Percentiles rank a stretch among this genome's conserved stretches.
Evolutionary conservation across 768 basidiomycete genomes (phyloP).

Genomic region (Boletus fagicola): DNA sequence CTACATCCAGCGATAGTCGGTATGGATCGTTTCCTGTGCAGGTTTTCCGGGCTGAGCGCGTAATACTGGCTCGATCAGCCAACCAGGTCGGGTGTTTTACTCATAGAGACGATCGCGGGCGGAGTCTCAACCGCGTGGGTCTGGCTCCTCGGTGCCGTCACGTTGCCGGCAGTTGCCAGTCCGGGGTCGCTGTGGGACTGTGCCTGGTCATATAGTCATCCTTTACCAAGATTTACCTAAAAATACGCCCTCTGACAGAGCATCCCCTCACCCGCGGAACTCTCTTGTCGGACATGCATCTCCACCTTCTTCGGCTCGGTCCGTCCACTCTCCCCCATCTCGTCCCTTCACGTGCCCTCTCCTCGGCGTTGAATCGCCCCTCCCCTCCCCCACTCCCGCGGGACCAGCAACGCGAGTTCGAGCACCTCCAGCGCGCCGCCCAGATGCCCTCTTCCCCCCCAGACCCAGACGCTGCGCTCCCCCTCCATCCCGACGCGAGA

Average conservation of each 20-base stretch:
- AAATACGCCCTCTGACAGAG: neutral
- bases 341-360: constrained; percentile 13
- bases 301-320: neutral
- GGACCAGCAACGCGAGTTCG: constrained; percentile 81
- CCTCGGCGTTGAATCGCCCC: constrained; percentile 51
- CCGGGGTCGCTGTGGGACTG: too few relatives aligned
- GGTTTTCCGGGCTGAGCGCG: constrained; percentile 1
- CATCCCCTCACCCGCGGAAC: neutral
- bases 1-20: constrained; percentile 82
- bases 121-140: neutral
- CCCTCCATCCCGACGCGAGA: constrained; percentile 70
- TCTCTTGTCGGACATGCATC: neutral
- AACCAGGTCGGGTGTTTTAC: neutral
- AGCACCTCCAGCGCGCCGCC: constrained; percentile 70
- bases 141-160: neutral
- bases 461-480: constrained; percentile 37
- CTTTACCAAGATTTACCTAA: neutral
- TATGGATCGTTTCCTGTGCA: constrained; percentile 25
- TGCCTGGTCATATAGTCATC: neutral
- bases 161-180: neutral
- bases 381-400: constrained; percentile 73
- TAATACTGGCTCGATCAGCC: constrained; percentile 27
- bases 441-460: constrained; percentile 39
- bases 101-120: neutral
- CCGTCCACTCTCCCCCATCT: neutral